A percentile compares a stretch with the other conserved stretches of the same genome.
Conservation (phyloP, 2,329 filamentous ascomycete genomes). For the Monosporascus sp. region DNA sequence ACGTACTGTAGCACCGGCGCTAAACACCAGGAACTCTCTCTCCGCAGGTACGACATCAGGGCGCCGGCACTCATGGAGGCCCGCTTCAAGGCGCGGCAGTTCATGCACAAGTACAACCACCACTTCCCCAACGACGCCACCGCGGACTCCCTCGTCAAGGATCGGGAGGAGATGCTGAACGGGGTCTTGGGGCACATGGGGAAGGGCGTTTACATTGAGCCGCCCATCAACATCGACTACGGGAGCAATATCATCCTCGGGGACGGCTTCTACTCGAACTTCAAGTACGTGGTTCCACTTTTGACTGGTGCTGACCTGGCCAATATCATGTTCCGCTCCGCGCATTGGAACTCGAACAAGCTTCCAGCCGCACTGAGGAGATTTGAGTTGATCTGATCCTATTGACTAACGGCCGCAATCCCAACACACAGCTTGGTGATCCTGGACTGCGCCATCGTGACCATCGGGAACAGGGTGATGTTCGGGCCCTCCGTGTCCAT, state of each 20-base stretch:
- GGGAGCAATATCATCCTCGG: conserved; percentile 61
- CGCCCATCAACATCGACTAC: conserved; percentile 59
- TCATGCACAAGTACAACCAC: conserved; percentile 54
- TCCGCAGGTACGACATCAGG: conserved; percentile 43
- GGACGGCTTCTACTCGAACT: conserved; percentile 59
- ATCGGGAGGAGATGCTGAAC: conserved; percentile 40
- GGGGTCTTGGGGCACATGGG: conserved; percentile 46
- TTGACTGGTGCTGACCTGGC: conserved; percentile 2
- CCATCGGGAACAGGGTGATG: conserved; percentile 64
- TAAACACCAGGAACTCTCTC: background rate
- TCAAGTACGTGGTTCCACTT: conserved; percentile 35
- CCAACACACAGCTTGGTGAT: conserved; percentile 45
- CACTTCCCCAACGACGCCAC: conserved; percentile 46
- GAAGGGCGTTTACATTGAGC: conserved; percentile 51
- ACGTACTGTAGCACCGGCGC: background rate
- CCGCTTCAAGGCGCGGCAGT: conserved; percentile 48
- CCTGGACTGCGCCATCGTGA: conserved; percentile 67
- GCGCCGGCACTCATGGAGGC: conserved; percentile 43
- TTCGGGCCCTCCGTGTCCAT: conserved; percentile 69
- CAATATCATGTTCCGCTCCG: too few species aligned
- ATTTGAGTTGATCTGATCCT: too few species aligned
- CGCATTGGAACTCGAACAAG: too few species aligned
- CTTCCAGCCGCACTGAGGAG: too few species aligned
- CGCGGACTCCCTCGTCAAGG: conserved; percentile 30
- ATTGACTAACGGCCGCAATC: too few species aligned